Evolutionary conservation across 371 early-diverging fungal genomes (phyloP), one percentile per base, ranked within the genome.

Genomic region (Rhizoclosmatium hyalinum): DNA sequence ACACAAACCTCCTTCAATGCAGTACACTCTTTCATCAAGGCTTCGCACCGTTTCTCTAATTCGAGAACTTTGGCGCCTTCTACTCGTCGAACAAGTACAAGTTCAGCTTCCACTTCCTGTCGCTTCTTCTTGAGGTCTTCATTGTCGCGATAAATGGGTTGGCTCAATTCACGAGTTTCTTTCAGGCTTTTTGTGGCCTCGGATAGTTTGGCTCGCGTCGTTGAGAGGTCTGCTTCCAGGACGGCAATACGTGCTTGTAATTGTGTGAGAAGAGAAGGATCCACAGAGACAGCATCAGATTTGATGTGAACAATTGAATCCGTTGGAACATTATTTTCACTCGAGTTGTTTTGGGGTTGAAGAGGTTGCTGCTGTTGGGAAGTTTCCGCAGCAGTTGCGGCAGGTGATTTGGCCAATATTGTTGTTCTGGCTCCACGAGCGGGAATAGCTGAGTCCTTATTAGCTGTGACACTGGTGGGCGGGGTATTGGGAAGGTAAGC

Each of bases 61-160:
- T 62, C 50, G 3, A 10, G 3, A 43, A 54, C 24, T 44, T 41
- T 14, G 41, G 21, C 61, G 42, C 50, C 66, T 43, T 21, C 53
- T 17, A 44, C 72, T 41, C 46, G 55, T 17, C 47, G 42, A 8
- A 66, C 75, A 2, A 67, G 54, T 14, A 67, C 62, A 61, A 62
- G 21, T 47, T 78, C 74, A 50, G 68, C 76, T 61, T 78, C 76
- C 21, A 39, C 74, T 42, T 75, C 54, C 65, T 68, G 24, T 50
- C 72, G 24, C 55, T 71, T 44, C 72, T 73, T 74, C 44, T 69
- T 58, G 8, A 76, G 60, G 2, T 47, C 65, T n/a, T 80, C 81
- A 39, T 65, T 60, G 12, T 79, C 76, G 17, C 60, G 24, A 3
- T 60, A 65, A 21, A 67, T 53, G 6, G 73, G 65, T 45, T 55